phyloP scores from a whole-genome alignment of 1,284 basidiomycete species.

The Exobasidium cylindrosporum region DNA sequence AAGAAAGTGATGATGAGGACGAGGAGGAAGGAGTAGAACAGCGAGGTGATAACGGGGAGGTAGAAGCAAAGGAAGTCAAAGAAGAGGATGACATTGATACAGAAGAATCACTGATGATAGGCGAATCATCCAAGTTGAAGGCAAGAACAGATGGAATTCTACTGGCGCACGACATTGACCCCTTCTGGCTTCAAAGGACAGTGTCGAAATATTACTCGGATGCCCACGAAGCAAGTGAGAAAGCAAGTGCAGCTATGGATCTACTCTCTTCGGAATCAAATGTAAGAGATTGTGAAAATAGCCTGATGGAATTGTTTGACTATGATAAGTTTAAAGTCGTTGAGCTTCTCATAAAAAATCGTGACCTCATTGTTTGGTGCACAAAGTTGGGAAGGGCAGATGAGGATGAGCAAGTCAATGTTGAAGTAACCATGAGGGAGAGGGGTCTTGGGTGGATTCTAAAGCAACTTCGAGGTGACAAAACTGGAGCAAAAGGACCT shows the following conservation, averaged over 20 bases:
- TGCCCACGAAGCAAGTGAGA: slow-evolving; percentile 87
- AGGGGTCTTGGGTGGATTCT: slow-evolving; percentile 95
- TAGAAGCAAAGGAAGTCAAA: slow-evolving; percentile 64
- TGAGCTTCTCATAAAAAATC: slow-evolving; percentile 87
- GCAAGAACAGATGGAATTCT: slow-evolving; percentile 15
- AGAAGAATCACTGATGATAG: slow-evolving; percentile 59
- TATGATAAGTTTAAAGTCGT: slow-evolving; percentile 87
- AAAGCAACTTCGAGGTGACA: slow-evolving; percentile 65
- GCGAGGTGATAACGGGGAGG: slow-evolving; percentile 63
- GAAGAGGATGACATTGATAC: slow-evolving; percentile 61
- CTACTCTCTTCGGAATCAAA: slow-evolving; percentile 82
- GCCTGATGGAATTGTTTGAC: slow-evolving; percentile 94
- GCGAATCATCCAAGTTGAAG: slow-evolving; percentile 61
- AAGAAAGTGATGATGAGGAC: slow-evolving; percentile 69
- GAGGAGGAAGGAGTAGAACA: slow-evolving; percentile 57
- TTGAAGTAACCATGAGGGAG: slow-evolving; percentile 98
- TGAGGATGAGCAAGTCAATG: slow-evolving; percentile 84
- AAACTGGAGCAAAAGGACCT: slow-evolving; percentile 59
- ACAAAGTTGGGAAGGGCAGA: slow-evolving; percentile 88
- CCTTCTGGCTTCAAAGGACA: slow-evolving; percentile 96
- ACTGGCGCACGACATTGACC: slow-evolving; percentile 88
- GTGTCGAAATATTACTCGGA: slow-evolving; percentile 87
- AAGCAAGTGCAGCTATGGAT: slow-evolving; percentile 78
- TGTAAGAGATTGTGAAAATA: slow-evolving; percentile 91
- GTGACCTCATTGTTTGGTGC: slow-evolving; percentile 96